A percentile compares a stretch with the other conserved stretches of the same genome.
phyloP scores from a whole-genome alignment of 768 basidiomycete genomes.

The Amylocystis lapponica region DNA sequence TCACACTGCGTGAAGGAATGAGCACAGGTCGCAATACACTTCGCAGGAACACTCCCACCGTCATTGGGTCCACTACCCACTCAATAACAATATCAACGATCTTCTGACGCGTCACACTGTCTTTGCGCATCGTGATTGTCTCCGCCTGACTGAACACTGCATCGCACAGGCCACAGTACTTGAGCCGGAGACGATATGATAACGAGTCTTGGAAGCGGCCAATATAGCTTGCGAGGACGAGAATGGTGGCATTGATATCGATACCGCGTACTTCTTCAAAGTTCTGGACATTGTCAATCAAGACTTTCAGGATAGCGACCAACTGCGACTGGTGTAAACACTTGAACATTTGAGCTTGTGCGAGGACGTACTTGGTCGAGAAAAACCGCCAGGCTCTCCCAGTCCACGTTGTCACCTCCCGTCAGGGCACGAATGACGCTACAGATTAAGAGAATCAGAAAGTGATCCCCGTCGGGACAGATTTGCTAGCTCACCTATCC shows the following conservation, averaged over 20 bases:
- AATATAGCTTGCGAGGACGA: constrained; percentile 49
- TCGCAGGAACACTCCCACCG: constrained; percentile 33
- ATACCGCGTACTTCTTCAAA: constrained; percentile 54
- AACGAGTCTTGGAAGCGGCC: constrained; percentile 50
- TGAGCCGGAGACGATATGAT: constrained; percentile 62
- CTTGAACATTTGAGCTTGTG: not conserved
- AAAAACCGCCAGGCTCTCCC: constrained; percentile 45
- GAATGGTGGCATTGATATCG: constrained; percentile 56
- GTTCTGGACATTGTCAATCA: constrained; percentile 66
- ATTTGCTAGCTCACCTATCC: constrained; percentile 52
- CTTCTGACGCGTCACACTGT: constrained; percentile 57
- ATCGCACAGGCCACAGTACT: constrained; percentile 71
- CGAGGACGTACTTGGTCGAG: constrained; percentile 58
- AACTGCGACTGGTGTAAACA: constrained; percentile 38
- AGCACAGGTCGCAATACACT: not conserved
- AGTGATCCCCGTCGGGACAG: not conserved
- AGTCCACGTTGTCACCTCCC: constrained; percentile 39
- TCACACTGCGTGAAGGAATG: constrained; percentile 19
- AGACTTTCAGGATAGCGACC: constrained; percentile 66
- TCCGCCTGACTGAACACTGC: constrained; percentile 59
- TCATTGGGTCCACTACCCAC: constrained; percentile 59
- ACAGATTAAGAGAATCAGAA: not conserved
- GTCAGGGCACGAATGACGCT: constrained; percentile 50
- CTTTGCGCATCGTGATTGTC: constrained; percentile 58
- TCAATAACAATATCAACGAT: constrained; percentile 74